phyloP scores from a whole-genome alignment of 2,329 filamentous ascomycete species.

The Nothomitra cinnamomea region DNA sequence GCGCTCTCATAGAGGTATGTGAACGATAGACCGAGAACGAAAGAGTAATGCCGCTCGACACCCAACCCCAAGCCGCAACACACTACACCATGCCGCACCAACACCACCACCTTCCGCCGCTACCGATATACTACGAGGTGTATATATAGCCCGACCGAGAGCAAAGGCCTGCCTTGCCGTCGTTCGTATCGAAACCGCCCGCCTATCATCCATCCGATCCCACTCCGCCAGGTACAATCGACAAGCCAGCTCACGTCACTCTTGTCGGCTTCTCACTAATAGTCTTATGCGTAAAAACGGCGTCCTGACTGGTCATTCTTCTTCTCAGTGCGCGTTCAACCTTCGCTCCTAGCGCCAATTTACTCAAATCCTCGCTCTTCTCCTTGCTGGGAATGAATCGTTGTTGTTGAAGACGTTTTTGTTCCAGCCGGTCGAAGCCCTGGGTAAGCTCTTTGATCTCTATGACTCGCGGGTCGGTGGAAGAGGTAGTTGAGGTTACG shows the following conservation, averaged over 20 bases:
- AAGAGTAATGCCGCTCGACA: no score
- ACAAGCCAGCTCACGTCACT: background rate
- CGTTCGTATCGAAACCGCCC: no score
- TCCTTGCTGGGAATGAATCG: constrained; percentile 63
- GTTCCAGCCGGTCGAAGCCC: constrained; percentile 73
- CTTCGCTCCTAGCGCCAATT: constrained; percentile 78
- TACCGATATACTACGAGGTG: no score
- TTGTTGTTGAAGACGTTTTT: constrained; percentile 69
- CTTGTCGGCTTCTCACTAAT: constrained; percentile 22
- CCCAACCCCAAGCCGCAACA: no score
- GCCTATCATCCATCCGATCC: no score
- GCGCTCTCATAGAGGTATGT: no score
- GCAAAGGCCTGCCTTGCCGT: no score
- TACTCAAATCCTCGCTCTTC: constrained; percentile 68
- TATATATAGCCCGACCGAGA: no score
- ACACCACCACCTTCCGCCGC: no score
- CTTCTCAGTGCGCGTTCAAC: constrained; percentile 73
- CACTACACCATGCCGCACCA: no score
- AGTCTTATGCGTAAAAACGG: constrained; percentile 50
- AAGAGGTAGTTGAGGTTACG: constrained; percentile 12
- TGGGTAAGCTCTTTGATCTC: constrained; percentile 63
- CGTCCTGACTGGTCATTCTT: constrained; percentile 78
- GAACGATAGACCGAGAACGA: no score
- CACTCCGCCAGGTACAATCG: background rate
- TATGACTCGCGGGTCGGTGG: constrained; percentile 32